phyloP scores from a whole-genome alignment of 2,329 filamentous ascomycete genomes.

The Teratosphaeria epicoccoides region DNA sequence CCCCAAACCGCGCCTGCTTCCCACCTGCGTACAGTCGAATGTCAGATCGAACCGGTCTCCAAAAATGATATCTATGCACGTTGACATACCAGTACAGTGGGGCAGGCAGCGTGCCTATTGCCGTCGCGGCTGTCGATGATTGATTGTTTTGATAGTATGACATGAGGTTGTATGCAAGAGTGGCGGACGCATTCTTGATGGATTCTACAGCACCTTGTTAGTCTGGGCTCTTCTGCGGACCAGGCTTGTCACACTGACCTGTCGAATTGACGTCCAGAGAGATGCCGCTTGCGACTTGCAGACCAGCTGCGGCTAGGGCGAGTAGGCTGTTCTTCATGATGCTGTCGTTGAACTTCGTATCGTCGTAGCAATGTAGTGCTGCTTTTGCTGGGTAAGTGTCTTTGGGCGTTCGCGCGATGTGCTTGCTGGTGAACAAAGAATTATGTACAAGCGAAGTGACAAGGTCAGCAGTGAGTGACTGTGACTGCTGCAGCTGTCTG shows the following conservation, averaged over 20 bases:
- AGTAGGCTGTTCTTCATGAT: not conserved
- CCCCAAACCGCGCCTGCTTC: constrained; percentile 32
- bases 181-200: constrained; percentile 22
- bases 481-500: not conserved
- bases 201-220: constrained; percentile 13
- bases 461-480: not conserved
- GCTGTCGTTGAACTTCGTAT: not conserved
- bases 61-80: not conserved
- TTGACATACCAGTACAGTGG: constrained; percentile 33
- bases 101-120: constrained; percentile 31
- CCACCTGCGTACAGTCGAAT: constrained; percentile 20
- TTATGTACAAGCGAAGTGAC: not conserved
- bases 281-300: not conserved
- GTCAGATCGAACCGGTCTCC: not conserved
- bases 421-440: not conserved
- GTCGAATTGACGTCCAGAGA: constrained; percentile 7
- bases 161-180: constrained; percentile 25
- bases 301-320: not conserved
- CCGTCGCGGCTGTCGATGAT: constrained; percentile 17
- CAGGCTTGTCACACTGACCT: not conserved
- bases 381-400: not conserved
- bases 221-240: not conserved
- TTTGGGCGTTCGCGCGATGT: not conserved
- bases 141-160: constrained; percentile 27
- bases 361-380: not conserved